These are phyloP conservation scores for Gnomoniopsis sp. DNA, from an alignment of 2,329 filamentous ascomycete species.

Conservation along the genomic window DNA sequence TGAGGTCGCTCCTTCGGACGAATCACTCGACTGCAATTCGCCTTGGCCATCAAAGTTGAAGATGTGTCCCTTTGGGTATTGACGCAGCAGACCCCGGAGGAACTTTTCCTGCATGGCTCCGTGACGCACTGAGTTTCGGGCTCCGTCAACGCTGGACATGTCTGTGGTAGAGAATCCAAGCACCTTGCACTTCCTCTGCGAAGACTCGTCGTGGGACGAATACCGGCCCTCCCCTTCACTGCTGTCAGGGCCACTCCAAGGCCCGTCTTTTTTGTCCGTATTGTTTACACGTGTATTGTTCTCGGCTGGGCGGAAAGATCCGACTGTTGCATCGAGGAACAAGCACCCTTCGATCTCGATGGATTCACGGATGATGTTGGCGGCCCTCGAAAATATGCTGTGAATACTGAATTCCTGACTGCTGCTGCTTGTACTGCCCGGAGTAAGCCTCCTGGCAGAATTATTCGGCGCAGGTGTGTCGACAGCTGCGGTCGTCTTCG, in stretches of 20 bases:
- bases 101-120: constrained; percentile 34
- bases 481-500: not conserved
- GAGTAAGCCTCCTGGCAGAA: too few species aligned
- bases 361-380: constrained; percentile 39
- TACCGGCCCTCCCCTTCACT: constrained; percentile 2
- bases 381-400: constrained; percentile 35
- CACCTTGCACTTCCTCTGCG: constrained; percentile 25
- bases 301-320: constrained; percentile 25
- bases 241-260: constrained; percentile 2
- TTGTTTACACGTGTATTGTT: constrained; percentile 14
- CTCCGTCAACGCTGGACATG: constrained; percentile 30
- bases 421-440: not conserved
- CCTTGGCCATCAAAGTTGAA: constrained; percentile 36
- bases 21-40: not conserved
- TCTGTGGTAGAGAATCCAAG: constrained; percentile 36
- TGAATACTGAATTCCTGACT: not conserved
- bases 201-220: not conserved
- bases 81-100: constrained; percentile 36
- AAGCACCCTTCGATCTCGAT: constrained; percentile 38
- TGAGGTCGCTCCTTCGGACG: not conserved
- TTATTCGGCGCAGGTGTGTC: not conserved
- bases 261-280: constrained; percentile 19
- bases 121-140: constrained; percentile 3
- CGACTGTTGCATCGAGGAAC: constrained; percentile 31
- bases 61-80: constrained; percentile 43